Percentiles rank a stretch among this genome's conserved stretches.
Evolutionary conservation across 75 land plant genomes (phyloP).

Genomic region (Pseudotsuga menziesii): DNA sequence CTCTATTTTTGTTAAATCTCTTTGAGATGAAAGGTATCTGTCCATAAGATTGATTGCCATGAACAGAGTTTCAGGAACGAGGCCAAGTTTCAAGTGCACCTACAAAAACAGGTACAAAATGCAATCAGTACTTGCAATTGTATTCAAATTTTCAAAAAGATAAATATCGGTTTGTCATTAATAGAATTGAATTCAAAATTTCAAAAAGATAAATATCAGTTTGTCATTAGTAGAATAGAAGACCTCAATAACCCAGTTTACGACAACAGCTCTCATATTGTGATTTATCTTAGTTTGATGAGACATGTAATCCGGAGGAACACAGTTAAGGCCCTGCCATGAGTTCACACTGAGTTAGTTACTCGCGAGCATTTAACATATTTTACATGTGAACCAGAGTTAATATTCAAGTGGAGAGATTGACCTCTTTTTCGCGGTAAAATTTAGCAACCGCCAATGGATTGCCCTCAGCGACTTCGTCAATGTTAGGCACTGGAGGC

Average conservation of each 20-base stretch:
- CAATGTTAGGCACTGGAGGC: too few relatives aligned
- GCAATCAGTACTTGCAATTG: not conserved
- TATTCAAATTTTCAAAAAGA: not conserved
- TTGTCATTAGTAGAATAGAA: too few relatives aligned
- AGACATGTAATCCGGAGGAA: slow-evolving; percentile 62
- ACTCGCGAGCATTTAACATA: not conserved
- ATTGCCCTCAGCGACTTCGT: slow-evolving; percentile 12
- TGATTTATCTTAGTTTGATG: slow-evolving; percentile 66
- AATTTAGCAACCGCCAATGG: slow-evolving; percentile 18
- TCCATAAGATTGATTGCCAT: slow-evolving; percentile 72
- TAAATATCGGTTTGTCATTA: not conserved
- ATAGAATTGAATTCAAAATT: too few relatives aligned
- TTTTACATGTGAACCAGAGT: too few relatives aligned
- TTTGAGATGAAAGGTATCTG: slow-evolving; percentile 51
- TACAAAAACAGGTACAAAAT: slow-evolving; percentile 8
- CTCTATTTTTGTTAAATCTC: slow-evolving; percentile 13
- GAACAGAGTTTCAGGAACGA: slow-evolving; percentile 82
- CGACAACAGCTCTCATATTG: slow-evolving; percentile 78
- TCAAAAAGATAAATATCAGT: too few relatives aligned
- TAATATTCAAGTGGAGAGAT: not conserved
- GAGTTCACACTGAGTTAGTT: not conserved
- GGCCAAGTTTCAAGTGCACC: slow-evolving; percentile 83
- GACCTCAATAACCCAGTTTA: slow-evolving; percentile 94
- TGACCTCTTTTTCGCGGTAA: slow-evolving; percentile 25
- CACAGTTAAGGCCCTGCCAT: slow-evolving; percentile 33